Conservation (phyloP, 2,329 filamentous ascomycete species). For the Colletotrichum sp. region DNA sequence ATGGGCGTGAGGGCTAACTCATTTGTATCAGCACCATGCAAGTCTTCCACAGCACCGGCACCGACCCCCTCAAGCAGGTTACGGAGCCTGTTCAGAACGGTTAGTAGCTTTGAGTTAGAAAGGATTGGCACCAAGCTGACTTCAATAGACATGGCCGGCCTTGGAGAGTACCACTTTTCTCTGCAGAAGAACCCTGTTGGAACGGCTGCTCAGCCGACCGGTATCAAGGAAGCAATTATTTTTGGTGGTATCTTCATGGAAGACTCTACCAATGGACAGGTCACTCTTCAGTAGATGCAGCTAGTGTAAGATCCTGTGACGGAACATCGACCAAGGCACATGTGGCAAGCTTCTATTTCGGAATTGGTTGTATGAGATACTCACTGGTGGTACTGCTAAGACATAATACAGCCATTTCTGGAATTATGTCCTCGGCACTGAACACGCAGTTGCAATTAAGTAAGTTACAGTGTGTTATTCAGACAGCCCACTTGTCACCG, state of each 20-base stretch:
- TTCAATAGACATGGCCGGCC: slow-evolving; percentile 30
- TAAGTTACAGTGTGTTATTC: neutral
- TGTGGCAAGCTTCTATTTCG: neutral
- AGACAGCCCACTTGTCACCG: neutral
- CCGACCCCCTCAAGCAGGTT: slow-evolving; percentile 38
- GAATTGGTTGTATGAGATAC: neutral
- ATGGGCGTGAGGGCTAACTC: neutral
- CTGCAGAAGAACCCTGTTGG: slow-evolving; percentile 45
- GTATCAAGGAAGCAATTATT: slow-evolving; percentile 35
- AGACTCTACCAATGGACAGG: slow-evolving; percentile 23
- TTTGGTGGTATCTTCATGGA: slow-evolving; percentile 40
- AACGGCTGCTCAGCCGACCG: slow-evolving; percentile 33
- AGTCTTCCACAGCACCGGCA: slow-evolving; percentile 48
- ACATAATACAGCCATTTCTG: neutral
- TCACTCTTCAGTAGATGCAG: slow-evolving; percentile 19
- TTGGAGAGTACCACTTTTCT: slow-evolving; percentile 51
- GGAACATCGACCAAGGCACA: neutral
- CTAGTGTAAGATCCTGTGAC: neutral
- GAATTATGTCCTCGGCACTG: neutral
- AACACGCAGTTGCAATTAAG: neutral
- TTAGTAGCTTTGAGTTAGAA: slow-evolving; percentile 21
- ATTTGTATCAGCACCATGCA: slow-evolving; percentile 31
- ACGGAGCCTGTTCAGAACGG: slow-evolving; percentile 39
- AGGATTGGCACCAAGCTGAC: neutral
- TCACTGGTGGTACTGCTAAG: neutral